Conservation (phyloP, 148 eudicot species). For the Amaranthus cruentus region DNA sequence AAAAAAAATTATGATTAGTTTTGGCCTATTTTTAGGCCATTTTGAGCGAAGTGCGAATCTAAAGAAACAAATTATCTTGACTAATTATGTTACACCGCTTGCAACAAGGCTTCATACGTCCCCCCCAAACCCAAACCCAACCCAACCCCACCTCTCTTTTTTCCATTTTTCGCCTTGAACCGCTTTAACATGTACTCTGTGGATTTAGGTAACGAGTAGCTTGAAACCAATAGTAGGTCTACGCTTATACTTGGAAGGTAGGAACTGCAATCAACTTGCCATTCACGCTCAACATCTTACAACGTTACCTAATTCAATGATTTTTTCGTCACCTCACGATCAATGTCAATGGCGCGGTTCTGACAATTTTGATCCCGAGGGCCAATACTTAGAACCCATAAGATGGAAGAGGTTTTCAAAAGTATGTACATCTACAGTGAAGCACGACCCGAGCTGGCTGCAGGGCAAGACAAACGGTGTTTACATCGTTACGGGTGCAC, state of each 20-base stretch:
- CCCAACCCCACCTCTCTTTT: not conserved
- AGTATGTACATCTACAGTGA: slow-evolving; percentile 65
- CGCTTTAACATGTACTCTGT: not conserved
- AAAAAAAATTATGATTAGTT: too few species aligned
- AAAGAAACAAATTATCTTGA: too few species aligned
- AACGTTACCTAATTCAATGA: slow-evolving; percentile 71
- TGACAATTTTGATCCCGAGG: slow-evolving; percentile 47
- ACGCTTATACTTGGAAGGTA: slow-evolving; percentile 85
- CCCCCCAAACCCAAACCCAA: too few species aligned
- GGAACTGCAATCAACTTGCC: slow-evolving; percentile 70
- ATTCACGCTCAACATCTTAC: slow-evolving; percentile 89
- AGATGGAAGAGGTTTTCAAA: slow-evolving; percentile 71
- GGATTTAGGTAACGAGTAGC: slow-evolving; percentile 58
- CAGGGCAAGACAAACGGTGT: slow-evolving; percentile 45
- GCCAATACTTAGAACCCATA: slow-evolving; percentile 64
- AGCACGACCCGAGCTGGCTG: slow-evolving; percentile 69
- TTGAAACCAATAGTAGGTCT: slow-evolving; percentile 77
- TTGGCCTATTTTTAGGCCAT: too few species aligned
- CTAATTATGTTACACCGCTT: too few species aligned
- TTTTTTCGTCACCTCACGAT: slow-evolving; percentile 25
- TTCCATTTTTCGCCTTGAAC: not conserved
- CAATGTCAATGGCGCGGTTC: slow-evolving; percentile 76
- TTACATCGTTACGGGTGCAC: slow-evolving; percentile 88
- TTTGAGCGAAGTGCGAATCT: too few species aligned
- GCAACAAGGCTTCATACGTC: too few species aligned